Conservation (phyloP, 495 filamentous ascomycete species). For the Haplographium delicatum region DNA sequence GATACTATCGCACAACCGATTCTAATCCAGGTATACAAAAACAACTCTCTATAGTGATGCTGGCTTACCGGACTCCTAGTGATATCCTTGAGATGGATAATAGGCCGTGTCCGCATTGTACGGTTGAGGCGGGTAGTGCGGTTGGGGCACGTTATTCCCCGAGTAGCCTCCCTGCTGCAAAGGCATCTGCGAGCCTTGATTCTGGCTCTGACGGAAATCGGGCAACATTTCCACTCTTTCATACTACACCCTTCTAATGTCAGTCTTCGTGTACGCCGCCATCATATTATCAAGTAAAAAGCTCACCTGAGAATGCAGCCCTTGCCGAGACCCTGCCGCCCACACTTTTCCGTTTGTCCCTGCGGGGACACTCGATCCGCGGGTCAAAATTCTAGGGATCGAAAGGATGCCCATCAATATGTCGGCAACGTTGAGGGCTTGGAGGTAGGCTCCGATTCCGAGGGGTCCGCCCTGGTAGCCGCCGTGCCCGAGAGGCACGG, state of each 20-base stretch:
- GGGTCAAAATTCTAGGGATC: background rate
- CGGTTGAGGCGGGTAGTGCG: no score
- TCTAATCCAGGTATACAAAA: no score
- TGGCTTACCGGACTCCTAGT: no score
- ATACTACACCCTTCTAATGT: background rate
- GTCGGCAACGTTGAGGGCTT: constrained; percentile 6
- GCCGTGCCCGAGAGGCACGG: constrained; percentile 5
- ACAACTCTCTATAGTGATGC: no score
- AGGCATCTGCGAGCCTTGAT: no score
- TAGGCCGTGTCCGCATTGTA: no score
- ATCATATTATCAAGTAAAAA: background rate
- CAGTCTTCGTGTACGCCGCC: background rate
- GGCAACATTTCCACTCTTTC: background rate
- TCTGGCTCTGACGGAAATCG: background rate
- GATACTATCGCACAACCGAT: no score
- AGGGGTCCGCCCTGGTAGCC: constrained; percentile 8
- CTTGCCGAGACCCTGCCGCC: background rate
- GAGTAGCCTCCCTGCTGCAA: no score
- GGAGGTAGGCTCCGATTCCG: constrained; percentile 1
- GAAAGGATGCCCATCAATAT: constrained; percentile 1
- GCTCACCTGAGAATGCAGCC: background rate
- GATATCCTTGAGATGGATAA: no score
- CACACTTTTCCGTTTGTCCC: background rate
- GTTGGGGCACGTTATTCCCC: no score
- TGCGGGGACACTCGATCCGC: no score